Conservation (phyloP, 345 rosid species). For the Carallia pectinifolia region DNA sequence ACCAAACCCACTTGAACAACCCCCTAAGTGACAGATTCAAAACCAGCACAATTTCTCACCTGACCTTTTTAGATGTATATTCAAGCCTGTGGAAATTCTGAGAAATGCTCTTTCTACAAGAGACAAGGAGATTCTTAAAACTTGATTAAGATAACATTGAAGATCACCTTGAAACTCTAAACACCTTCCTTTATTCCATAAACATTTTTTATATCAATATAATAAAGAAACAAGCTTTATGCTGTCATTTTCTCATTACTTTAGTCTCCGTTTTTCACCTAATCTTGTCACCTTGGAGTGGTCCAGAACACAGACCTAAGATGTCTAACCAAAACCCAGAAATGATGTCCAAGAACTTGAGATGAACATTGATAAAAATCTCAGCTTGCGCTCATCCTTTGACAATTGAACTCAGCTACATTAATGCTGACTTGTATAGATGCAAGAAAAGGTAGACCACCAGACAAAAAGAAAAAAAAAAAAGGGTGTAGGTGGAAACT, state of each 20-base stretch:
- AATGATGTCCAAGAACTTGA: neutral
- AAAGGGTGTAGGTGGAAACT: no score
- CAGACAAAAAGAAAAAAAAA: neutral
- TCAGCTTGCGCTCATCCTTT: no score
- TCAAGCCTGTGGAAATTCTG: neutral
- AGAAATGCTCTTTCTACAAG: constrained; percentile 14
- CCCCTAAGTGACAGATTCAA: constrained; percentile 2
- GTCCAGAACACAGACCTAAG: constrained; percentile 6
- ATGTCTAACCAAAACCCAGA: constrained; percentile 27
- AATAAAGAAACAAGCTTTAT: constrained; percentile 22
- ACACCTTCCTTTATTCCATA: constrained; percentile 21
- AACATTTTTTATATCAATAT: constrained; percentile 20
- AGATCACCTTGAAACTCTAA: constrained; percentile 28
- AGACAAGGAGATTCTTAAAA: constrained; percentile 25
- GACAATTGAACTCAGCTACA: neutral
- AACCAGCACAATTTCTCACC: constrained; percentile 7
- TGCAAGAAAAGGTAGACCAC: no score
- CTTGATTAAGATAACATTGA: constrained; percentile 16
- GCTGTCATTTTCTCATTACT: constrained; percentile 1
- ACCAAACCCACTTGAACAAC: constrained; percentile 21
- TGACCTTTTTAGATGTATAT: constrained; percentile 14
- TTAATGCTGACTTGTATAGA: neutral
- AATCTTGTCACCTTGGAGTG: constrained; percentile 6
- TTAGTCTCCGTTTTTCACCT: constrained; percentile 11
- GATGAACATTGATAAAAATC: neutral